A percentile compares a stretch with the other conserved stretches of the same genome.
Evolutionary conservation across 192 early-diverging fungal species (phyloP).

Genomic region (Bifiguratus adelaidae): DNA sequence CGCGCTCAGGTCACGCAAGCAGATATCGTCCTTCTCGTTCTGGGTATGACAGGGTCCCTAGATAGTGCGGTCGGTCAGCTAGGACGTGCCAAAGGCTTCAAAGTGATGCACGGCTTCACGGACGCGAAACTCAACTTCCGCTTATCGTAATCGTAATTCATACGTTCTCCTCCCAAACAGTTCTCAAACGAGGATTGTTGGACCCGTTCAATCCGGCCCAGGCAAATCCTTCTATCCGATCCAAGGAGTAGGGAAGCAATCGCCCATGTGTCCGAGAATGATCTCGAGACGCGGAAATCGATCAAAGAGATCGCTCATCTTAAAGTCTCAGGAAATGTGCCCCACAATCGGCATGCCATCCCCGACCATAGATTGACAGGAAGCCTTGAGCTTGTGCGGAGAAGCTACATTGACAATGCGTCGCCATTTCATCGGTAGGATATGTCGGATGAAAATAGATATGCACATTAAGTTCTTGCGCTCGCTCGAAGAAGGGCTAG

Average conservation of each 20-base stretch:
- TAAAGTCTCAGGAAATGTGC: neutral
- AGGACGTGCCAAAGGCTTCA: slow-evolving; percentile 1
- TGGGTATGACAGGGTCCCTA: slow-evolving; percentile 1
- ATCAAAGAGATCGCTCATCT: neutral
- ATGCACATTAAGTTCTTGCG: neutral
- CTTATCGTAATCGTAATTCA: too few relatives aligned
- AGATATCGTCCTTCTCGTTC: slow-evolving; percentile 4
- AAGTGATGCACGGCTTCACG: too few relatives aligned
- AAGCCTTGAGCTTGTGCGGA: neutral
- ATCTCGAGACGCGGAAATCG: neutral
- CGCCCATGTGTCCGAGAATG: neutral
- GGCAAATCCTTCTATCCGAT: too few relatives aligned
- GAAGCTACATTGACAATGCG: neutral
- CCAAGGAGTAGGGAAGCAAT: too few relatives aligned
- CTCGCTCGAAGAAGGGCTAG: neutral
- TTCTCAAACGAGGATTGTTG: too few relatives aligned
- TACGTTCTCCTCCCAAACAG: too few relatives aligned
- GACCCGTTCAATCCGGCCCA: too few relatives aligned
- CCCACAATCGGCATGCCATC: slow-evolving; percentile 1
- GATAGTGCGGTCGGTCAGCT: slow-evolving; percentile 1
- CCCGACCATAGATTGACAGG: neutral
- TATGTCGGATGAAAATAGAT: neutral
- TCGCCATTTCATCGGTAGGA: neutral
- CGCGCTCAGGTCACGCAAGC: slow-evolving; percentile 1
- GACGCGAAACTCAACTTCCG: too few relatives aligned